Evolutionary conservation across 352 stramenopile species (phyloP), one percentile per base, ranked within the genome.

Genomic region (Stramenopiles sp.): DNA sequence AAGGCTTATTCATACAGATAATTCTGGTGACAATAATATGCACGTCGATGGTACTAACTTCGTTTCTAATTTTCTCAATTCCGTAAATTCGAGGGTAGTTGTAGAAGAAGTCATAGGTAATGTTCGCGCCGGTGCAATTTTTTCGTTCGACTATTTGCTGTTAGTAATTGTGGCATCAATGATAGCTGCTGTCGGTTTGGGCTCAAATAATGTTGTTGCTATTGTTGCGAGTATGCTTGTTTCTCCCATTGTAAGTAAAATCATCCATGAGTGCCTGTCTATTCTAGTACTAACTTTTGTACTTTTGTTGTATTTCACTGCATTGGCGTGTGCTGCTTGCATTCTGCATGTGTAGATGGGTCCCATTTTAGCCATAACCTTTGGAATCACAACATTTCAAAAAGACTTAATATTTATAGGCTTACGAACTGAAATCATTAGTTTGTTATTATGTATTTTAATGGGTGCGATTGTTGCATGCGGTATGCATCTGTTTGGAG

Each of bases 351-450:
- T n/a, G n/a, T n/a, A 86, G 69, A 89, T 89, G 84, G 83, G 83
- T 31, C 85, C 84, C 18, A 84, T 89, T 18, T 77, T 89, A 18
- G 82, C 78, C 31, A 78, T 88, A 49, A 86, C 84, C 4, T 90
- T 88, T 77, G 83, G 84, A 2, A 78, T 63, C 18, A 34, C 69
- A 37, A 75, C 71, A 68, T 32, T 4, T 32, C 43, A 80, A 18
- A 48, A 33, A 69, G 75, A 76, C 6, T 73, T 90, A 6, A 77
- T 86, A 0, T 76, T 75, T 31, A 77, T 71, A 68, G 79, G 82
- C 0, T 76, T 86, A 4, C 77, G 79, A 6, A 82, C 79, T n/a
- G 85, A 90, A 79, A 49, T 84, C 6, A 48, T 86, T 32, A 79
- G 81, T 31, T 74, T 90, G 32, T 53, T 83, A 1, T 43, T 81